Conservation (phyloP, 179 eudicot genomes). For the Vitellaria paradoxa region DNA sequence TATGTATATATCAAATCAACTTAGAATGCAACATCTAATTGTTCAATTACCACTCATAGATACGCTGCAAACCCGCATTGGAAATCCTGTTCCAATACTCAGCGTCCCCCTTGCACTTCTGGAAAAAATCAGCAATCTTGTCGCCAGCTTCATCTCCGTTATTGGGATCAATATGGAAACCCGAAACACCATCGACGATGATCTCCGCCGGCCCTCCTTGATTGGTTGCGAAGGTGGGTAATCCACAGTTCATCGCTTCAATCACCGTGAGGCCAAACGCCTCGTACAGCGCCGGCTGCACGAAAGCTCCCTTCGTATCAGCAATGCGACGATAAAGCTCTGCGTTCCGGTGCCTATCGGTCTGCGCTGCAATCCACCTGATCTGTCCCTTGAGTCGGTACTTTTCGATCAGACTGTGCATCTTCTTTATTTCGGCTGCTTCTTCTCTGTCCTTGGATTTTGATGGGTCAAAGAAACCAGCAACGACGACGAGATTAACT, state of each 20-base stretch:
- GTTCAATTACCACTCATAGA: slow-evolving; percentile 44
- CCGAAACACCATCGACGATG: slow-evolving; percentile 71
- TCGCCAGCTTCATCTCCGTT: slow-evolving; percentile 64
- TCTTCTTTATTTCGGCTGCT: slow-evolving; percentile 65
- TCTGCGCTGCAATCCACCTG: slow-evolving; percentile 88
- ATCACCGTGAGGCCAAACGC: slow-evolving; percentile 87
- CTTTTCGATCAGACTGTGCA: slow-evolving; percentile 59
- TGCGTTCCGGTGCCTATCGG: slow-evolving; percentile 61
- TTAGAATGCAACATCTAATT: background rate
- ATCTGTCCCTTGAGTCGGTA: slow-evolving; percentile 75
- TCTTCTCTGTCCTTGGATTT: slow-evolving; percentile 86
- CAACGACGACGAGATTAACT: slow-evolving; percentile 78
- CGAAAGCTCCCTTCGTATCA: slow-evolving; percentile 79
- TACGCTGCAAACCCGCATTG: slow-evolving; percentile 39
- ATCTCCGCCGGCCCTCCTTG: slow-evolving; percentile 92
- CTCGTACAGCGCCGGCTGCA: slow-evolving; percentile 82
- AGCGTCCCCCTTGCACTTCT: slow-evolving; percentile 57
- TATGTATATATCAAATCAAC: background rate
- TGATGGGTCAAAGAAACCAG: slow-evolving; percentile 54
- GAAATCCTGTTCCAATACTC: slow-evolving; percentile 64
- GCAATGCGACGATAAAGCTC: slow-evolving; percentile 86
- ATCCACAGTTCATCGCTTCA: slow-evolving; percentile 87
- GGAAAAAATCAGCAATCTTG: slow-evolving; percentile 70
- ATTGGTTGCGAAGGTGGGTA: slow-evolving; percentile 84
- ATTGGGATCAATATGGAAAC: slow-evolving; percentile 77